Conservation (phyloP, 352 stramenopile genomes). For the Nothophytophthora sp. region DNA sequence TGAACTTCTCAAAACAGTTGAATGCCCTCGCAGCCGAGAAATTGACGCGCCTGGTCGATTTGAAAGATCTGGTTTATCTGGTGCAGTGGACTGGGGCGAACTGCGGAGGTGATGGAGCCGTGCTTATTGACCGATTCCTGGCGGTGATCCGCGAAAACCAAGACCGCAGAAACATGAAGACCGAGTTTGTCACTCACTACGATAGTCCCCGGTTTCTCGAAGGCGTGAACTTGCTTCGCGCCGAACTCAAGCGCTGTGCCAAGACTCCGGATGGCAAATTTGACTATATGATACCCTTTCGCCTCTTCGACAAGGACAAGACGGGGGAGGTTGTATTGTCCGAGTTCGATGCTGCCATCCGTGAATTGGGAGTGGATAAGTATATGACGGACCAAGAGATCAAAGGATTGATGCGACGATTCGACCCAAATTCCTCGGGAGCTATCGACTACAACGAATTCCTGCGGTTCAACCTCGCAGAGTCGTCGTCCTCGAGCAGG, state of each 20-base stretch:
- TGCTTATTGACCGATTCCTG: conserved; percentile 80
- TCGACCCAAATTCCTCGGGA: conserved; percentile 66
- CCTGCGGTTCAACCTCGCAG: conserved; percentile 69
- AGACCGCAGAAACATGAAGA: conserved; percentile 84
- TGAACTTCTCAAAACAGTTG: conserved; percentile 56
- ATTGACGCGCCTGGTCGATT: conserved; percentile 43
- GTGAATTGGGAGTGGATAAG: conserved; percentile 72
- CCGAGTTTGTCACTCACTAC: conserved; percentile 81
- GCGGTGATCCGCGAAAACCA: conserved; percentile 62
- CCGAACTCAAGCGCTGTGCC: conserved; percentile 72
- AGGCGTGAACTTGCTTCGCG: conserved; percentile 65
- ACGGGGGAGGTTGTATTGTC: conserved; percentile 69
- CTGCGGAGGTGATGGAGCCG: conserved; percentile 60
- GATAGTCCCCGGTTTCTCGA: conserved; percentile 80
- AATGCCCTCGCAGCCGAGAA: conserved; percentile 63
- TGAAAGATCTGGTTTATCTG: conserved; percentile 77
- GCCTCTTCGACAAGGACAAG: conserved; percentile 72
- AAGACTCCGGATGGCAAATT: conserved; percentile 83
- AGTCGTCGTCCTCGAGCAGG: conserved; percentile 54
- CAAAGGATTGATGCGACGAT: conserved; percentile 78
- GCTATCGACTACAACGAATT: conserved; percentile 80
- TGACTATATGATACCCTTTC: conserved; percentile 71
- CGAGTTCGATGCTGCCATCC: conserved; percentile 69
- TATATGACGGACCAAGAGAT: conserved; percentile 77
- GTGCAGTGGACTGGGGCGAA: conserved; percentile 77